Evolutionary conservation across 2,329 filamentous ascomycete species (phyloP), one percentile per base, ranked within the genome.

Genomic region (Monosporascus sp.): DNA sequence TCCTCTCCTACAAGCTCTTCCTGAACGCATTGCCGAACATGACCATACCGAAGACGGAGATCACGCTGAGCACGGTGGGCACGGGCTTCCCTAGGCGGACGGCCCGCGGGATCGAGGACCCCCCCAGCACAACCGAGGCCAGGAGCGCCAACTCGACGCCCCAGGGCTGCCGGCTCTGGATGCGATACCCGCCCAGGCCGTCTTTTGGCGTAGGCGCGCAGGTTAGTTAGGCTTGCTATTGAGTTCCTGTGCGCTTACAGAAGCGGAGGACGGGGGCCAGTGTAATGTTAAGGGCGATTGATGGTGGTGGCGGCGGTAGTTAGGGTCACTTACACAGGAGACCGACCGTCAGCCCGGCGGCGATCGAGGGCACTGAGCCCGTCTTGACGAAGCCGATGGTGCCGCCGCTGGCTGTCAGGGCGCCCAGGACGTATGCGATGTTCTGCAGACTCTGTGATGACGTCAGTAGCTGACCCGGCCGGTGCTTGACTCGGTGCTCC

Each of bases 81-180:
- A 99, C 82, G 1, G 90, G 89, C 80, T 97, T 99, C 63, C 81
- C 78, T 43, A 86, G 81, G 70, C 85, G 89, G 65, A 99, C 85
- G 5, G 91, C 94, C 50, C 94, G 82, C 14, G 94, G 94, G 55
- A 97, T 86, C 2, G 89, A 88, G 43, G 88, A 88, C 20, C 91
- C 91, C 43, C 81, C 93, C 37, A 99, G 80, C 26, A 97, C 75
- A n/a, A 91, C 65, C 1, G 90, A 96, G 5, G 94, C 94, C 44
- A 97, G 78, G 9, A 99, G 80, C n/a, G 88, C 89, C 44, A 96
- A 77, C 73, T 97, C 94, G 61, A 95, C 75, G 58, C 93, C 94
- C 70, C 94, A 96, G 3, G 88, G 70, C 68, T 91, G 81, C 56
- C 80, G 77, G 63, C 84, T 86, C 63, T 87, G 85, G 58, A 96